phyloP scores from a whole-genome alignment of 2,329 filamentous ascomycete species.

The Pezicula carpinea region DNA sequence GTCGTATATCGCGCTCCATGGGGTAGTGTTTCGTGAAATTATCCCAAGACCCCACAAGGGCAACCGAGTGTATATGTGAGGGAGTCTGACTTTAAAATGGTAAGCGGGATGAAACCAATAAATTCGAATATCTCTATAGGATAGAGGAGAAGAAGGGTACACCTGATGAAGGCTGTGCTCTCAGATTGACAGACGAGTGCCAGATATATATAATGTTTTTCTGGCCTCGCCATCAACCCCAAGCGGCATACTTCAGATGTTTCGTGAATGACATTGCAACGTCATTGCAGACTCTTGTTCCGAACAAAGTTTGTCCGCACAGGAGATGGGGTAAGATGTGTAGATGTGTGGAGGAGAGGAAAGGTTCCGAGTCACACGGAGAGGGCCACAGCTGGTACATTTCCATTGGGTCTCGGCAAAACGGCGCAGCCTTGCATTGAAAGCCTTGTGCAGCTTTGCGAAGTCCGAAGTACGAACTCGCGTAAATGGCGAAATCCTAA shows the following conservation, averaged over 20 bases:
- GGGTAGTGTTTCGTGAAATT: slow-evolving; percentile 77
- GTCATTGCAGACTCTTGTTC: not conserved
- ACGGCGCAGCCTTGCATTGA: too few species aligned
- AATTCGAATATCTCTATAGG: slow-evolving; percentile 6
- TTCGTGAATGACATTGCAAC: not conserved
- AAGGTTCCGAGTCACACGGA: too few species aligned
- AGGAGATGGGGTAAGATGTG: not conserved
- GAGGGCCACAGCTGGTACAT: too few species aligned
- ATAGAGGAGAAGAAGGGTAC: not conserved
- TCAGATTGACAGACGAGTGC: not conserved
- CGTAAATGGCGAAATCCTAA: too few species aligned
- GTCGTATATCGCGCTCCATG: slow-evolving; percentile 75
- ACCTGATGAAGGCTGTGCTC: too few species aligned
- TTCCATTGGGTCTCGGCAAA: too few species aligned
- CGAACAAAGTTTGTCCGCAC: not conserved
- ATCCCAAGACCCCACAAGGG: slow-evolving; percentile 90
- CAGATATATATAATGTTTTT: not conserved
- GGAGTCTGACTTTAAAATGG: slow-evolving; percentile 47
- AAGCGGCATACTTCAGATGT: not conserved
- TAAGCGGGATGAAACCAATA: slow-evolving; percentile 14
- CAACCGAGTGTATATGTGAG: slow-evolving; percentile 62
- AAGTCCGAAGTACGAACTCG: too few species aligned
- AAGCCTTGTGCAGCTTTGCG: too few species aligned
- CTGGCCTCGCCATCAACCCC: too few species aligned
- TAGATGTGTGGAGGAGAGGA: not conserved